A percentile compares a stretch with the other conserved stretches of the same genome.
Evolutionary conservation across 108 stramenopile species (phyloP).

Genomic region (Cyclotella choctawhatcheeana): DNA sequence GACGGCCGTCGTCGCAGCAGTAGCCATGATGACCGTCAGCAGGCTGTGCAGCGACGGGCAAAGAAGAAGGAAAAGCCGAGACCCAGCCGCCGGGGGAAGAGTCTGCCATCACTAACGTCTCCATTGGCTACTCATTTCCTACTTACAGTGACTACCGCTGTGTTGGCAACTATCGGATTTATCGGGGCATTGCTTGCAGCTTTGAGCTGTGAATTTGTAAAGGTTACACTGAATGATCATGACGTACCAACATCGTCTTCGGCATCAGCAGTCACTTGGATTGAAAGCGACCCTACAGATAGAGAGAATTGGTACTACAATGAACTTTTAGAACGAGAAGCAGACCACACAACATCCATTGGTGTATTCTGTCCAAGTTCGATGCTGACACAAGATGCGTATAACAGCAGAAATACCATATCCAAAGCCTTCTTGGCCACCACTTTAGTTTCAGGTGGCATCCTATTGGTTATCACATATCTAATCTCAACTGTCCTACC

Average conservation of each 20-base stretch:
- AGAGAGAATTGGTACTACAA: conserved; percentile 10
- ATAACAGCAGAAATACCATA: conserved; percentile 4
- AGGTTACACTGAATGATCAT: neutral
- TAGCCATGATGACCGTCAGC: neutral
- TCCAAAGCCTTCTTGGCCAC: conserved; percentile 25
- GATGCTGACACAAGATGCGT: neutral
- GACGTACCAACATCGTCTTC: neutral
- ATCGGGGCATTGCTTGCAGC: neutral
- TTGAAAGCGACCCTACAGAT: neutral
- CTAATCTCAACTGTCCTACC: conserved; percentile 31
- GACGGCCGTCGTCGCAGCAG: neutral
- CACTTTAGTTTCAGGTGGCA: conserved; percentile 11
- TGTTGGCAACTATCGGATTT: neutral
- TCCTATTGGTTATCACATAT: conserved; percentile 6
- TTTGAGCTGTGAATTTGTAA: conserved; percentile 21
- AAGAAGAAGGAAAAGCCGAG: neutral
- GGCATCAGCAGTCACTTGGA: neutral
- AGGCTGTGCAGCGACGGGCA: neutral
- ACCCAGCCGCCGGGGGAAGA: neutral
- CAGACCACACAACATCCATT: conserved; percentile 7
- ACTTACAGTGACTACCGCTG: conserved; percentile 10
- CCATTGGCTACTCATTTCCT: conserved; percentile 16
- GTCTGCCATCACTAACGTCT: neutral
- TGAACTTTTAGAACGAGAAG: neutral
- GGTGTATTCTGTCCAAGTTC: conserved; percentile 22